phyloP scores from a whole-genome alignment of 768 basidiomycete species.

The Pholiota conissans region DNA sequence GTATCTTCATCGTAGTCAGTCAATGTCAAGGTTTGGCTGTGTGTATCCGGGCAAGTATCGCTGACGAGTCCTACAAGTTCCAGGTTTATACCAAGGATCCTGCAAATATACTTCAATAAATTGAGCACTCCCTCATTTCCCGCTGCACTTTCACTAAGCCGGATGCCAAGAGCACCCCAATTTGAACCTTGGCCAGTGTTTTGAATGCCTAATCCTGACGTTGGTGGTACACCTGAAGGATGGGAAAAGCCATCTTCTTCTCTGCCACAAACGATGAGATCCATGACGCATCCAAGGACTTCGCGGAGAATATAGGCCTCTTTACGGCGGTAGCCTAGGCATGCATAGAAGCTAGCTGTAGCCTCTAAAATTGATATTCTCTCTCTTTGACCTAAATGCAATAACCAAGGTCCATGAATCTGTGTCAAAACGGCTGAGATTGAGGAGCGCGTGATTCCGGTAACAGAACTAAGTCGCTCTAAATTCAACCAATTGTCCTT shows the following conservation, averaged over 20 bases:
- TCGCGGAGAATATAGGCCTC: slow-evolving; percentile 87
- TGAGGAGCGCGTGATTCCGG: slow-evolving; percentile 67
- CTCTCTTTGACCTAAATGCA: slow-evolving; percentile 76
- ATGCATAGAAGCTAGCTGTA: slow-evolving; percentile 74
- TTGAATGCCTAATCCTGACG: slow-evolving; percentile 49
- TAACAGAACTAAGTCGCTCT: slow-evolving; percentile 66
- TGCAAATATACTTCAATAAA: slow-evolving; percentile 74
- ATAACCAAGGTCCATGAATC: slow-evolving; percentile 84
- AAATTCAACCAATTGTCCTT: slow-evolving; percentile 48
- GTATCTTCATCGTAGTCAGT: slow-evolving; percentile 41
- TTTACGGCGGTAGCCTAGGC: slow-evolving; percentile 83
- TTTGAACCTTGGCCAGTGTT: slow-evolving; percentile 35
- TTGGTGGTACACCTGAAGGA: slow-evolving; percentile 38
- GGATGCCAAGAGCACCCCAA: slow-evolving; percentile 64
- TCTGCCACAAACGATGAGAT: slow-evolving; percentile 82
- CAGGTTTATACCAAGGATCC: slow-evolving; percentile 79
- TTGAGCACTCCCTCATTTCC: slow-evolving; percentile 84
- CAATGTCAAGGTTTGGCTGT: slow-evolving; percentile 16
- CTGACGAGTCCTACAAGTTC: slow-evolving; percentile 62
- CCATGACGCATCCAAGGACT: slow-evolving; percentile 80
- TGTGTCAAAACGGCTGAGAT: slow-evolving; percentile 69
- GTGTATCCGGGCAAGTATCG: slow-evolving; percentile 11
- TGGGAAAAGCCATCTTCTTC: slow-evolving; percentile 63
- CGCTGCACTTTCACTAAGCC: slow-evolving; percentile 69
- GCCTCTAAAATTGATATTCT: slow-evolving; percentile 70